phyloP scores from a whole-genome alignment of 306 rosid genomes.

The Cajanus cajan region DNA sequence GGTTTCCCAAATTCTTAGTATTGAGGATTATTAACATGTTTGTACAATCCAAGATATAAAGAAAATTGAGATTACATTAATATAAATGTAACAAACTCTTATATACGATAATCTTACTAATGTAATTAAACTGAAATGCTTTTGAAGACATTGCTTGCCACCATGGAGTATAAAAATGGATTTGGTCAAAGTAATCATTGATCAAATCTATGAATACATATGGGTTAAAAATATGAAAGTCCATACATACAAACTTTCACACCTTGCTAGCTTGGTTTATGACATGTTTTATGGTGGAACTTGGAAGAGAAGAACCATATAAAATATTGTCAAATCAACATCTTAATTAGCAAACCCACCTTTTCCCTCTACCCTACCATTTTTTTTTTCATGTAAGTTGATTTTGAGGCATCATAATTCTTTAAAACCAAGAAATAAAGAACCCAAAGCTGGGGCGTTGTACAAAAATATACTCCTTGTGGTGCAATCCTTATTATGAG shows the following conservation, averaged over 20 bases:
- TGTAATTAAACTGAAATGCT: background rate
- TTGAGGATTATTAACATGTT: background rate
- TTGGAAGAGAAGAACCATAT: background rate
- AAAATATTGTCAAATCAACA: background rate
- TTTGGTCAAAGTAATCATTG: background rate
- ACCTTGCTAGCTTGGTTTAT: background rate
- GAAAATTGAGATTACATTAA: background rate
- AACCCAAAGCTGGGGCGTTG: background rate
- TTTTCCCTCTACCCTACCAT: background rate
- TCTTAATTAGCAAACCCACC: background rate
- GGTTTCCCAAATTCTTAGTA: background rate
- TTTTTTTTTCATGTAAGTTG: background rate
- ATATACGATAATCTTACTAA: background rate
- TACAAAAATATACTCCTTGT: background rate
- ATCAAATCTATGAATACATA: background rate
- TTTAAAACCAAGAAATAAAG: background rate
- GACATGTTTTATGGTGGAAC: background rate
- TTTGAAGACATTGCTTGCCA: background rate
- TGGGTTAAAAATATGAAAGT: background rate
- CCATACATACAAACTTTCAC: background rate
- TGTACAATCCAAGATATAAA: background rate
- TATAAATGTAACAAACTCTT: background rate
- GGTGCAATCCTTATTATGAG: no score
- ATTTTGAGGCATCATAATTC: background rate
- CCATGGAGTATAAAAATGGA: background rate